Evolutionary conservation across 306 rosid species (phyloP).

Genomic region (Casuarina equisetifolia): DNA sequence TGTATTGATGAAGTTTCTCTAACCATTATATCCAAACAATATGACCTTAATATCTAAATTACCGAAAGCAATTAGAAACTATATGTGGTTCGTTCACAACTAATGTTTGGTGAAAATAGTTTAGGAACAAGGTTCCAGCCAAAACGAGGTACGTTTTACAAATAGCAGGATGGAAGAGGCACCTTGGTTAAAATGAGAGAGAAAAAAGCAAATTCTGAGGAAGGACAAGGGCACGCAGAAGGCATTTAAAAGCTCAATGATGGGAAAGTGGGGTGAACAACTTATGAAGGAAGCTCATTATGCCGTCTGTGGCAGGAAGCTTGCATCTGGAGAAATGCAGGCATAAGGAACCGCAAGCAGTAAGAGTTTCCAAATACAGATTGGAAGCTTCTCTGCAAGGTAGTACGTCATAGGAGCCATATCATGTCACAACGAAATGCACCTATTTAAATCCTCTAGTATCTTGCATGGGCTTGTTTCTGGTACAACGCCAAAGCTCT

Average conservation of each 20-base stretch:
- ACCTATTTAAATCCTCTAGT: background rate
- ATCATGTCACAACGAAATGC: background rate
- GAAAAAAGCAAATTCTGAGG: background rate
- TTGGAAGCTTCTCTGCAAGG: constrained; percentile 3
- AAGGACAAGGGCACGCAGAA: background rate
- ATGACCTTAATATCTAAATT: no score
- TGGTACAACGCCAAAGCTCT: background rate
- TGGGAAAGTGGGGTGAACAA: background rate
- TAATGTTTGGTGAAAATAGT: no score
- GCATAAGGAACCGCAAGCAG: background rate
- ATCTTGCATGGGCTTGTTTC: background rate
- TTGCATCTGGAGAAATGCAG: background rate
- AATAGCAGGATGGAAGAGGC: no score
- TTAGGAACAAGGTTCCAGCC: no score
- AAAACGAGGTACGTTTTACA: no score
- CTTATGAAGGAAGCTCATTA: background rate
- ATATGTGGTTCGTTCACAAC: no score
- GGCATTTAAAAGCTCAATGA: background rate
- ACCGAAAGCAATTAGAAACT: no score
- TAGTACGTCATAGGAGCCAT: background rate
- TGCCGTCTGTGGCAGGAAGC: background rate
- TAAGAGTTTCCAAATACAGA: background rate
- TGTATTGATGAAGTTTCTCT: no score
- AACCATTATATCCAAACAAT: no score
- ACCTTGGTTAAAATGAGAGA: background rate